phyloP scores from a whole-genome alignment of 2,329 filamentous ascomycete genomes.

The Paradendryphiella salina region DNA sequence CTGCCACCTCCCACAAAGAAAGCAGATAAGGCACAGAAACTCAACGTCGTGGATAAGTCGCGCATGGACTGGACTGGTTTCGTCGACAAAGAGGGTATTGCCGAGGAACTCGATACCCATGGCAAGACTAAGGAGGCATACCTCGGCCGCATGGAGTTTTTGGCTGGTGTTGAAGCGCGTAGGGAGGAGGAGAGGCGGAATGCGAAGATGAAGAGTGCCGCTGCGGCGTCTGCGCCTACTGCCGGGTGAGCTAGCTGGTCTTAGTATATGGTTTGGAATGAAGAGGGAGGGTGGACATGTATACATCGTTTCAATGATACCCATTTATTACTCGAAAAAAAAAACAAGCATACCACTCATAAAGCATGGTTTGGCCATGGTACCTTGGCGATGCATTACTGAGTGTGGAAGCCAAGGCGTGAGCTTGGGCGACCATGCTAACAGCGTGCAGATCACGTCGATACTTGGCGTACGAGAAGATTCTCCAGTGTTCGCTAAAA shows the following conservation, averaged over 20 bases:
- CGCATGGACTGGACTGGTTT: conserved; percentile 67
- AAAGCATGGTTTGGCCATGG: no score
- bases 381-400: no score
- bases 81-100: conserved; percentile 63
- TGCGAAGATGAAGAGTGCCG: conserved; percentile 50
- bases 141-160: conserved; percentile 64
- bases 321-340: conserved; percentile 1
- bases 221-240: conserved; percentile 17
- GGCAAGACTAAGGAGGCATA: conserved; percentile 66
- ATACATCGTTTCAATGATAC: conserved; percentile 10
- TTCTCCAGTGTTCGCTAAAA: no score
- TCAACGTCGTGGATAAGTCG: conserved; percentile 69
- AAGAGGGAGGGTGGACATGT: no score
- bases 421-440: neutral
- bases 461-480: no score
- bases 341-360: neutral
- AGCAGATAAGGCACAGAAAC: conserved; percentile 57
- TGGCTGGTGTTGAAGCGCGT: conserved; percentile 60
- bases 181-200: conserved; percentile 58
- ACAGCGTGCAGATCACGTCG: no score
- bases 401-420: neutral
- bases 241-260: neutral
- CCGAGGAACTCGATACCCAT: conserved; percentile 63
- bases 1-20: conserved; percentile 10
- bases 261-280: neutral